These are phyloP conservation scores for Jamesozyma jinghongensis DNA, from an alignment of 805 yeast genomes.

Conservation along the genomic window DNA sequence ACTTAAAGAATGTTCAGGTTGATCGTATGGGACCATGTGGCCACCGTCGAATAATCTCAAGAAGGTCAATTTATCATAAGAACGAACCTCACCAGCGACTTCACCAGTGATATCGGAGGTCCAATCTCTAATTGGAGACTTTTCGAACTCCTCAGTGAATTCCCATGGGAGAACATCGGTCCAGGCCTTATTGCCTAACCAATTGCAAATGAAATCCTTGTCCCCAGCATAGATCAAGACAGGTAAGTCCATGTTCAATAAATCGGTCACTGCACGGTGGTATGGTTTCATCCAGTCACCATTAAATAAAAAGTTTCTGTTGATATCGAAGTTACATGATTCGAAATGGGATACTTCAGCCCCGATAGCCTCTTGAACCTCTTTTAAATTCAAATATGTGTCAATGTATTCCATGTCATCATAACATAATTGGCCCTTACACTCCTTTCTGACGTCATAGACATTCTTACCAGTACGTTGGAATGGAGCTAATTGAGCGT, in stretches of 20 bases:
- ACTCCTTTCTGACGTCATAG: conserved; percentile 76
- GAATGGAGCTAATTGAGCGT: conserved; percentile 72
- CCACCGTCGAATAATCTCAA: conserved; percentile 84
- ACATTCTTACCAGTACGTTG: conserved; percentile 81
- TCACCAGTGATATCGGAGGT: conserved; percentile 34
- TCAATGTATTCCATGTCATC: conserved; percentile 67
- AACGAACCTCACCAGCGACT: conserved; percentile 60
- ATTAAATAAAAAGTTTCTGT: conserved; percentile 68
- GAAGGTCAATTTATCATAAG: conserved; percentile 63
- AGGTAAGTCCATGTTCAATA: conserved; percentile 67
- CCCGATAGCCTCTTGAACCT: conserved; percentile 75
- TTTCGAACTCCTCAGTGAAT: conserved; percentile 44
- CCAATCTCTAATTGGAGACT: conserved; percentile 40
- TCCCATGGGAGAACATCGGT: conserved; percentile 64
- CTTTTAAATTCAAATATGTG: conserved; percentile 64
- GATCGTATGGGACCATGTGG: conserved; percentile 92
- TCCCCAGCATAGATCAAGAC: conserved; percentile 92
- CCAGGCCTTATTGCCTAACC: conserved; percentile 93
- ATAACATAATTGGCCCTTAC: conserved; percentile 70
- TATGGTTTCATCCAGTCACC: conserved; percentile 94
- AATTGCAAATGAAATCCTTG: conserved; percentile 91
- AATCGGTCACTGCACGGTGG: conserved; percentile 61
- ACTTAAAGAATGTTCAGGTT: conserved; percentile 66
- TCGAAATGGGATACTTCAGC: conserved; percentile 76
- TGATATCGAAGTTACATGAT: conserved; percentile 70